Evolutionary conservation across 768 basidiomycete genomes (phyloP).

Genomic region (Psilocybe cyanescens): DNA sequence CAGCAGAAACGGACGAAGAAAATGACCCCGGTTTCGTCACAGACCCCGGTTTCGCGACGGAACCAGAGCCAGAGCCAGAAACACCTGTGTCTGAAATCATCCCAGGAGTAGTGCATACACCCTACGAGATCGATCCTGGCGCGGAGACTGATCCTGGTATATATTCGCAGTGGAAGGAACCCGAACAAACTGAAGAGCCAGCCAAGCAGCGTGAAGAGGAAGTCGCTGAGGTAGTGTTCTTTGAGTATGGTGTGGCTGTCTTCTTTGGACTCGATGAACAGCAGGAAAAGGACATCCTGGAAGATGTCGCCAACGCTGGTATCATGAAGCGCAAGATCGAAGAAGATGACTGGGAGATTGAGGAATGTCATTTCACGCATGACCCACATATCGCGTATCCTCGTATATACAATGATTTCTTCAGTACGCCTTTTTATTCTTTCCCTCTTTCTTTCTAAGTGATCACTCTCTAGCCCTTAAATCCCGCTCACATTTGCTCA

Average conservation of each 20-base stretch:
- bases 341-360: conserved; percentile 87
- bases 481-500: conserved; percentile 86
- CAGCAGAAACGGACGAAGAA: conserved; percentile 22
- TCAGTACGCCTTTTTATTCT: conserved; percentile 61
- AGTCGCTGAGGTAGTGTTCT: conserved; percentile 78
- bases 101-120: neutral
- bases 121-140: conserved; percentile 24
- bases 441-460: neutral
- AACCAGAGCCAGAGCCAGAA: conserved; percentile 8
- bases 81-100: conserved; percentile 19
- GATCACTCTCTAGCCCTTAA: conserved; percentile 69
- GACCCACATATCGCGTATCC: conserved; percentile 85
- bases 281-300: conserved; percentile 82
- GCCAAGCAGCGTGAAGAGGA: conserved; percentile 42
- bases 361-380: conserved; percentile 92
- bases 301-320: conserved; percentile 79
- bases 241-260: conserved; percentile 88
- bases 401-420: conserved; percentile 95
- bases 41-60: conserved; percentile 17
- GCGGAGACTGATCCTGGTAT: conserved; percentile 33
- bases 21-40: conserved; percentile 12
- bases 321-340: conserved; percentile 62
- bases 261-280: conserved; percentile 86
- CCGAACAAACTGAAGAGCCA: conserved; percentile 17
- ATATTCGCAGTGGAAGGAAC: conserved; percentile 21